Evolutionary conservation across 202 grass and related monocot species (phyloP).

Genomic region (Carex arenaria): DNA sequence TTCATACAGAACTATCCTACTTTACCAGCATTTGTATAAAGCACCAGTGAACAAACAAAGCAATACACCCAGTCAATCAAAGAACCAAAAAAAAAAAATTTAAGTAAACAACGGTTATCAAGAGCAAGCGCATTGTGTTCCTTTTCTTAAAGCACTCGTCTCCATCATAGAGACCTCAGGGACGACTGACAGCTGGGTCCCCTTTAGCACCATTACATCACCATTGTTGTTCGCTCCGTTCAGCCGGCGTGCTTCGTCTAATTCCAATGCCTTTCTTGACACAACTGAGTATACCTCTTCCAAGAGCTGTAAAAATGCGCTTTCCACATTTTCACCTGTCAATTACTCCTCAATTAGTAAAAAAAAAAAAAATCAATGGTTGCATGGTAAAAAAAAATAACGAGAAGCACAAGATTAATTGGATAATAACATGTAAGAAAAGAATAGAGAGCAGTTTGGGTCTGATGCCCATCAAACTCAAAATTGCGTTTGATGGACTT

Average conservation of each 20-base stretch:
- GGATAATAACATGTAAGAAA: too few relatives aligned
- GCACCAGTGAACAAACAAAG: constrained; percentile 5
- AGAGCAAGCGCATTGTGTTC: constrained; percentile 54
- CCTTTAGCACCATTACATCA: constrained; percentile 40
- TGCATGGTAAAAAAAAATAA: too few relatives aligned
- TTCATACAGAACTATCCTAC: constrained; percentile 15
- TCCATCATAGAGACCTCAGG: constrained; percentile 66
- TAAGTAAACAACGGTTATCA: constrained; percentile 10
- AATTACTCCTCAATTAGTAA: neutral
- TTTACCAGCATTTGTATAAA: constrained; percentile 3
- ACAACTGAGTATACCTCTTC: constrained; percentile 50
- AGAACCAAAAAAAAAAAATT: neutral
- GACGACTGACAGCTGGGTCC: constrained; percentile 38
- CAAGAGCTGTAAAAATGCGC: constrained; percentile 45
- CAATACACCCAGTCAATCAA: neutral
- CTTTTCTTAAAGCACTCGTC: constrained; percentile 51
- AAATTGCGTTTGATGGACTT: too few relatives aligned
- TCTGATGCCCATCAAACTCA: too few relatives aligned
- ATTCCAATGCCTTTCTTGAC: constrained; percentile 43
- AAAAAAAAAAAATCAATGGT: too few relatives aligned
- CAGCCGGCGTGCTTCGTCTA: constrained; percentile 32
- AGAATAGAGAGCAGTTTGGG: too few relatives aligned
- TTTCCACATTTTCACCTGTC: constrained; percentile 62
- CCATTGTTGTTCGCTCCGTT: neutral
- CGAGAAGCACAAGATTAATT: too few relatives aligned